These are phyloP conservation scores for sunflower (Helianthus annuus) DNA, from an alignment of 129 eudicot genomes.

Conservation along the genomic window DNA sequence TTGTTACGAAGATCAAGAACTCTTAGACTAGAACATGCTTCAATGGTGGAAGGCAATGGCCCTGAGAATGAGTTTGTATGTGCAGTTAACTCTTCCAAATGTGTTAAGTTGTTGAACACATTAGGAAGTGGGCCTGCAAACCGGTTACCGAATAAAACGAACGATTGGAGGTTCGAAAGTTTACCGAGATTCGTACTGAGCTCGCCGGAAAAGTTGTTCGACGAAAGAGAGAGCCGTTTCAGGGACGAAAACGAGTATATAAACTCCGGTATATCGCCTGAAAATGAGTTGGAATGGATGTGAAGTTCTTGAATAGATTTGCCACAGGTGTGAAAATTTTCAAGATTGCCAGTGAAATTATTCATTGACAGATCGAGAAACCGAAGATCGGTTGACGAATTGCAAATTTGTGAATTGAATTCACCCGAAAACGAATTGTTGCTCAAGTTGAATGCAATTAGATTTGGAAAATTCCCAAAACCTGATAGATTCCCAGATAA, in stretches of 20 bases:
- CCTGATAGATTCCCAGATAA: slow-evolving; percentile 55
- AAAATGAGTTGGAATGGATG: slow-evolving; percentile 56
- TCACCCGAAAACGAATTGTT: slow-evolving; percentile 68
- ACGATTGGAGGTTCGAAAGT: slow-evolving; percentile 63
- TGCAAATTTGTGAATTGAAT: slow-evolving; percentile 47
- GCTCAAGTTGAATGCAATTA: slow-evolving; percentile 68
- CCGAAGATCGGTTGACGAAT: slow-evolving; percentile 42
- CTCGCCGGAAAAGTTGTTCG: slow-evolving; percentile 70
- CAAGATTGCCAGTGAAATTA: slow-evolving; percentile 64
- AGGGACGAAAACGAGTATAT: slow-evolving; percentile 54
- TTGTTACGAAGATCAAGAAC: slow-evolving; percentile 89
- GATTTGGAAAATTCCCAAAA: slow-evolving; percentile 62
- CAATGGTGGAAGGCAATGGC: slow-evolving; percentile 69
- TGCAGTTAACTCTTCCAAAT: slow-evolving; percentile 52
- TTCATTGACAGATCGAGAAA: slow-evolving; percentile 77
- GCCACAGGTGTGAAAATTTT: slow-evolving; percentile 55
- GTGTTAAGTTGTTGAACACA: slow-evolving; percentile 64
- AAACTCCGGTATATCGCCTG: slow-evolving; percentile 67
- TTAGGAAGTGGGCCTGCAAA: slow-evolving; percentile 79
- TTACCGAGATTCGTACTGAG: slow-evolving; percentile 65
- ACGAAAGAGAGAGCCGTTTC: slow-evolving; percentile 67
- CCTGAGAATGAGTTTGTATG: slow-evolving; percentile 76
- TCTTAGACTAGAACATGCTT: slow-evolving; percentile 48
- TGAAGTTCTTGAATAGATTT: slow-evolving; percentile 58
- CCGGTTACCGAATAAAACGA: slow-evolving; percentile 49